Conservation (phyloP, 345 rosid genomes). For the Hirschfeldia incana region DNA sequence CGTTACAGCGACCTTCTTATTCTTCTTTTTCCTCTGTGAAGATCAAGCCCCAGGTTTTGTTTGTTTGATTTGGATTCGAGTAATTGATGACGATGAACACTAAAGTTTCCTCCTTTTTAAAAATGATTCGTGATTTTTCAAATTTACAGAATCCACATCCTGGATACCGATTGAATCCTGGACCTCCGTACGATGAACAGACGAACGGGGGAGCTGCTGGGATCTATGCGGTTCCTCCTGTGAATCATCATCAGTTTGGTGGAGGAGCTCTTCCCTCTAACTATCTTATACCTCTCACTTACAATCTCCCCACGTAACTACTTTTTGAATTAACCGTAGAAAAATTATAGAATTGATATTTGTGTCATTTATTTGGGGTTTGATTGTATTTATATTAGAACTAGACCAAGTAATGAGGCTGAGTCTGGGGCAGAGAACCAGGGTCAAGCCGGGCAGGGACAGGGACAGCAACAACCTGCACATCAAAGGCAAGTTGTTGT, state of each 20-base stretch:
- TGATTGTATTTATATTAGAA: conserved; percentile 1
- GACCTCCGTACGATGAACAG: conserved; percentile 54
- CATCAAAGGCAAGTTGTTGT: conserved; percentile 72
- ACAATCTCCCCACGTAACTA: conserved; percentile 64
- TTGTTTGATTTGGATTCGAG: not conserved
- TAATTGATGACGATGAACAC: no score
- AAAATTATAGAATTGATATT: not conserved
- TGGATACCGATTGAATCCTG: not conserved
- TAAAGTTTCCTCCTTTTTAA: no score
- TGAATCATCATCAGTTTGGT: conserved; percentile 43
- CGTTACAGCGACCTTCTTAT: conserved; percentile 16
- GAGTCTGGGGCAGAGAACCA: conserved; percentile 36
- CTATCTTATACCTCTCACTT: conserved; percentile 87
- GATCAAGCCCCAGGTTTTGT: conserved; percentile 43
- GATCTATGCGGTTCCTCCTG: conserved; percentile 73
- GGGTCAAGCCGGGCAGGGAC: conserved; percentile 48
- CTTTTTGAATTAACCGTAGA: no score
- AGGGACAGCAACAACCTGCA: conserved; percentile 63
- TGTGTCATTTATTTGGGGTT: not conserved
- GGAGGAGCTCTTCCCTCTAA: conserved; percentile 64
- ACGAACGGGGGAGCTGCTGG: conserved; percentile 77
- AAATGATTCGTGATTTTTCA: no score
- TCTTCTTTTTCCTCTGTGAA: not conserved
- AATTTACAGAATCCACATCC: no score
- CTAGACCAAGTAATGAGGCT: conserved; percentile 37